Base-by-base conservation (phyloP, 352 stramenopile species). In the Phytophthora cryptogea region DNA sequence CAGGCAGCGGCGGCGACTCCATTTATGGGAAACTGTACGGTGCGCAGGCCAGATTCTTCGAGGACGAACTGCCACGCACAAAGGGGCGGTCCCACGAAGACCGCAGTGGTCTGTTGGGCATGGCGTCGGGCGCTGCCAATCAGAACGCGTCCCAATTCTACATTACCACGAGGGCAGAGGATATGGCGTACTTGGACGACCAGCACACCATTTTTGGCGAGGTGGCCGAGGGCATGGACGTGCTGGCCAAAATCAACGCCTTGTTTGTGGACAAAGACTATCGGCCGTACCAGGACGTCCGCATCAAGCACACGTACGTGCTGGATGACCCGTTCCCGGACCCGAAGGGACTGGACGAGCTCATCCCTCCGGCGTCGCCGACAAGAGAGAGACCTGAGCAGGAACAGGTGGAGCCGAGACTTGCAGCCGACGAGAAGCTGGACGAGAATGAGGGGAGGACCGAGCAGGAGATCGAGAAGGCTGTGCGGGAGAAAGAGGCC, bases 281-380 rank as follows among this genome's bases (percentile, higher is more conserved):
- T 36, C 83, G 98, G 13, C 97, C 98, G 13, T 99, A 96, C 72
- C 92, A 98, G 35, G 97, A 99, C 76, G 90, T 99, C 51, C 80
- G 98, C 4, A 98, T 99, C 46, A 84, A 94, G 57, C 91, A 98
- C 63, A 98, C 92, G 32, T 80, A 93, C 49, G 68, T 97, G 13
- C 69, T 96, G 26, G 80, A 93, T 27, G 89, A 97, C 56, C 89
- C 89, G 27, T 95, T 94, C 36, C 78, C 80, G 13, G 88, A 94
- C 51, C 83, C 76, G 2, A 68, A 78, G 40, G 55, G 88, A 60
- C 49, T 96, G 33, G 67, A 82, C 8, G 58, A 75, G 20, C 27
- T 75, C 7, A 68, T 97, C 9, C 92, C 93, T 6, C 75, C 84
- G 5, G 52, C 70, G 35, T 99, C 96, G 5, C 96, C 97, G 0